Percentiles rank a stretch among this genome's conserved stretches.
These are phyloP conservation scores for Hymenoscyphus albidus DNA, from an alignment of 2,329 filamentous ascomycete species.

Conservation along the genomic window DNA sequence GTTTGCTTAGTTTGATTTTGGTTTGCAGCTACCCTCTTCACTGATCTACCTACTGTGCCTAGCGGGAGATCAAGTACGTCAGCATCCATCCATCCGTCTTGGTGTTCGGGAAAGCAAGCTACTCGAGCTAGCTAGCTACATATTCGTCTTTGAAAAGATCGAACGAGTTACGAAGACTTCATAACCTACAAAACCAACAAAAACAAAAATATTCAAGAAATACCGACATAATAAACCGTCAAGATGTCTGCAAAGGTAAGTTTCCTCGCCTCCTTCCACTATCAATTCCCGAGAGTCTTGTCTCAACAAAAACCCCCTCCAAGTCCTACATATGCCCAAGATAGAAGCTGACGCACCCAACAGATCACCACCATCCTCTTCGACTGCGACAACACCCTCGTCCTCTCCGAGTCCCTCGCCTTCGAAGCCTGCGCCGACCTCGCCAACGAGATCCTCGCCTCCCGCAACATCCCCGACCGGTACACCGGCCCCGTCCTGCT, in stretches of 20 bases:
- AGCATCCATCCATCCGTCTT: too few relatives aligned
- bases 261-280: too few relatives aligned
- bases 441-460: conserved; percentile 77
- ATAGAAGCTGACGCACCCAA: not conserved
- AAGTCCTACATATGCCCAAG: not conserved
- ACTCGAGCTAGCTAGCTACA: too few relatives aligned
- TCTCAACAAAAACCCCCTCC: not conserved
- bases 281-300: not conserved
- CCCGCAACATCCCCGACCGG: conserved; percentile 57
- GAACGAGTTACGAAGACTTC: not conserved
- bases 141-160: too few relatives aligned
- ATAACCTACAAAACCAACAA: not conserved
- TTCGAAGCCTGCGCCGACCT: conserved; percentile 89
- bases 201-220: not conserved
- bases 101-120: too few relatives aligned
- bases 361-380: conserved; percentile 70
- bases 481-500: conserved; percentile 80
- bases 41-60: too few relatives aligned
- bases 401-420: conserved; percentile 84
- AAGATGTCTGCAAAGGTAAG: not conserved
- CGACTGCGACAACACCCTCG: conserved; percentile 87
- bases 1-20: not conserved
- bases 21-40: too few relatives aligned
- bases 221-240: not conserved
- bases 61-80: too few relatives aligned